phyloP scores from a whole-genome alignment of 768 basidiomycete species.

The Auriscalpium vulgare region DNA sequence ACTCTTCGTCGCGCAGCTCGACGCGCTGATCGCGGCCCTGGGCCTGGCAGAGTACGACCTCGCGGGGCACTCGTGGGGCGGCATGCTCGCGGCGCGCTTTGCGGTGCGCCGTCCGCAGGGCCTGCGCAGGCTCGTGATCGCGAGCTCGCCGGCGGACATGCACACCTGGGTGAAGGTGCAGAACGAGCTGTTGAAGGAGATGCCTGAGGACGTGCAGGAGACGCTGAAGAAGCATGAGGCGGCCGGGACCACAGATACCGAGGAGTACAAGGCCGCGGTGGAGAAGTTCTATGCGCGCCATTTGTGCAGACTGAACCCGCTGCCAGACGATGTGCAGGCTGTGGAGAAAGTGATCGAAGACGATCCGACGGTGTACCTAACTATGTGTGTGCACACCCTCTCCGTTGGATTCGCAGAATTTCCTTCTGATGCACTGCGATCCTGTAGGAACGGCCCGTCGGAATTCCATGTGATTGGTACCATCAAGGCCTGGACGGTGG shows the following conservation, averaged over 20 bases:
- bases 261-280: neutral
- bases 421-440: neutral
- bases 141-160: conserved; percentile 21
- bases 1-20: conserved; percentile 45
- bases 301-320: conserved; percentile 3
- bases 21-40: conserved; percentile 30
- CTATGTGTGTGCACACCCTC: neutral
- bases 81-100: conserved; percentile 35
- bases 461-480: conserved; percentile 23
- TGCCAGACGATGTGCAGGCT: neutral
- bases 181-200: conserved; percentile 16
- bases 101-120: conserved; percentile 22
- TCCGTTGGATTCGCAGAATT: conserved; percentile 20
- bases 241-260: conserved; percentile 20
- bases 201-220: conserved; percentile 27
- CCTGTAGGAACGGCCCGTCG: conserved; percentile 22
- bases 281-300: neutral
- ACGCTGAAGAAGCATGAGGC: conserved; percentile 23
- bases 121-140: conserved; percentile 23
- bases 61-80: conserved; percentile 23
- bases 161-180: conserved; percentile 18
- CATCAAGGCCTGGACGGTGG: conserved; percentile 21
- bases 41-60: conserved; percentile 21
- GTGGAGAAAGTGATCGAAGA: neutral
- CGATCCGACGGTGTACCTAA: neutral